Evolutionary conservation across 306 rosid genomes (phyloP).

Genomic region (Cucurbita argyrosperma): DNA sequence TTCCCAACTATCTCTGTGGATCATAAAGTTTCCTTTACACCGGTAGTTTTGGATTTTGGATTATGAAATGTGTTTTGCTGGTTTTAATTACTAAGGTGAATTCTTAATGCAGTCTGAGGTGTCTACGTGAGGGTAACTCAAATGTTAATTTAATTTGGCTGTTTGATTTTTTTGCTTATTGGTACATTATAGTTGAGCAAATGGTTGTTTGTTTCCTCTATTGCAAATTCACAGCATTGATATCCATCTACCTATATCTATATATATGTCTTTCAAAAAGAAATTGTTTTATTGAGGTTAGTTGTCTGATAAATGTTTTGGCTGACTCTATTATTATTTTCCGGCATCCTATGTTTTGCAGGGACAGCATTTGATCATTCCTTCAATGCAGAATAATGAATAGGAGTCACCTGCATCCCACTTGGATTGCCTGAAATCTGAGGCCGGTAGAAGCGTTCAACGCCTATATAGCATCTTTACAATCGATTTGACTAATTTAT

Average conservation of each 20-base stretch:
- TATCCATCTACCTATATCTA: background rate
- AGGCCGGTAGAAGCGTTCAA: conserved; percentile 16
- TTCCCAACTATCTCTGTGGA: background rate
- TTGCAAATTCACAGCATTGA: background rate
- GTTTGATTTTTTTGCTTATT: background rate
- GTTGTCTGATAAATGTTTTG: background rate
- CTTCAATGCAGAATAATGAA: conserved; percentile 22
- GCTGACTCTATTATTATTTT: background rate
- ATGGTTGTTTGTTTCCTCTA: background rate
- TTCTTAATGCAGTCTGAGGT: background rate
- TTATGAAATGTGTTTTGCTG: background rate
- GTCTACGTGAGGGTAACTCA: background rate
- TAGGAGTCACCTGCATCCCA: conserved; percentile 14
- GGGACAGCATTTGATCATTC: conserved; percentile 32
- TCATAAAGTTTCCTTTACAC: background rate
- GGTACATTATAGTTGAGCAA: background rate
- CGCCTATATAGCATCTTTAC: conserved; percentile 14
- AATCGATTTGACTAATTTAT: conserved; percentile 13
- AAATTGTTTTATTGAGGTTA: background rate
- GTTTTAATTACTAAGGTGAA: background rate
- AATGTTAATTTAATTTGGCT: background rate
- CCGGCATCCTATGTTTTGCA: conserved; percentile 9
- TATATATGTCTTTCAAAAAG: background rate
- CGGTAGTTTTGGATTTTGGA: background rate
- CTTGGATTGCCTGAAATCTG: conserved; percentile 12